A percentile compares a stretch with the other conserved stretches of the same genome.
Evolutionary conservation across 441 rosid genomes (phyloP).

Genomic region (Sinapis alba): DNA sequence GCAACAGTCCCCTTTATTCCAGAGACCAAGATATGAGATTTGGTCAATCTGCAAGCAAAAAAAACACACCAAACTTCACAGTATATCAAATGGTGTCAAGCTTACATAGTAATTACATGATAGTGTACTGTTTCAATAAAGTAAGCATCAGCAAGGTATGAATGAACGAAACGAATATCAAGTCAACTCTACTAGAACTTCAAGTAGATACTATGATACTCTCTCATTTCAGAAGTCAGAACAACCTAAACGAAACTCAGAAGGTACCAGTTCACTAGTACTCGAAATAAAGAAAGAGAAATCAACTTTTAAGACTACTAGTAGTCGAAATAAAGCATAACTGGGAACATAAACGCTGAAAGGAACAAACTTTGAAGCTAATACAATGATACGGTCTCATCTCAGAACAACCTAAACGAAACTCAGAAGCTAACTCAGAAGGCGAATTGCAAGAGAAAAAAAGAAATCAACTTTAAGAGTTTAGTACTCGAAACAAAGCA

Average conservation of each 20-base stretch:
- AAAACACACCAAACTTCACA: constrained; percentile 22
- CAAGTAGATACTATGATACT: not conserved
- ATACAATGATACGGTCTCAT: not conserved
- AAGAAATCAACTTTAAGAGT: not conserved
- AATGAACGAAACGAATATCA: no score
- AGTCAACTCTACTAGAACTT: not conserved
- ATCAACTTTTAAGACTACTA: not conserved
- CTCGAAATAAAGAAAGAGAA: not conserved
- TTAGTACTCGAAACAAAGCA: not conserved
- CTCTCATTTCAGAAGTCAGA: not conserved
- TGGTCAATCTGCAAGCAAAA: constrained; percentile 60
- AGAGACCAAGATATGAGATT: constrained; percentile 72
- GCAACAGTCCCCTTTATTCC: constrained; percentile 79
- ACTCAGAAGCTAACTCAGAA: not conserved
- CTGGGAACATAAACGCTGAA: not conserved
- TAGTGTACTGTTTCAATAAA: not conserved
- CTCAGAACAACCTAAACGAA: not conserved
- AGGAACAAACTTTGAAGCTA: not conserved
- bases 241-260: not conserved
- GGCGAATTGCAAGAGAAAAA: not conserved
- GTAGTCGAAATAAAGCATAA: no score
- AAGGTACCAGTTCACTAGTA: constrained; percentile 7
- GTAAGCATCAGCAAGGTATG: not conserved
- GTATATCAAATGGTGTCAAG: not conserved
- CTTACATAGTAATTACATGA: not conserved